phyloP scores from a whole-genome alignment of 78 protist genomes.

The Tieghemostelium lacteum region DNA sequence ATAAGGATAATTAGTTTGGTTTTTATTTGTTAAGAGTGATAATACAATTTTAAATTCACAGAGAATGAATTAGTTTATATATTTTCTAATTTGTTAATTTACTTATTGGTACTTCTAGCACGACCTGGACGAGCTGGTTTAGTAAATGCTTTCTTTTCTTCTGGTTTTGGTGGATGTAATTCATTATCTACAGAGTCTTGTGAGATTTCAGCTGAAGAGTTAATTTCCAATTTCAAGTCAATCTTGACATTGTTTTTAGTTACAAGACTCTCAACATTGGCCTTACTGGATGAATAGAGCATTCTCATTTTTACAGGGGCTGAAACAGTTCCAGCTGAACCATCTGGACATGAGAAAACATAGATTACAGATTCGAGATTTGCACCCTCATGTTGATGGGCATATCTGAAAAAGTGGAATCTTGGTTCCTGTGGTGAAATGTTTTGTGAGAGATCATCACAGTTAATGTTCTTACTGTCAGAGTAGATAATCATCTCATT shows the following conservation, averaged over 20 bases:
- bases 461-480: background rate
- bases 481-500: constrained; percentile 49
- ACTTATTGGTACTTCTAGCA: constrained; percentile 73
- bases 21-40: background rate
- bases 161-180: constrained; percentile 75
- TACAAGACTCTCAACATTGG: constrained; percentile 55
- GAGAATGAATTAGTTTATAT: background rate
- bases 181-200: constrained; percentile 16
- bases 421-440: constrained; percentile 57
- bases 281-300: constrained; percentile 80
- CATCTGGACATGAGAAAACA: constrained; percentile 86
- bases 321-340: constrained; percentile 72
- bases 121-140: constrained; percentile 82
- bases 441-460: constrained; percentile 9
- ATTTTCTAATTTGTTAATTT: constrained; percentile 28
- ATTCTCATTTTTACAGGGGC: constrained; percentile 81
- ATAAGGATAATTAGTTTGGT: background rate
- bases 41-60: too few relatives aligned
- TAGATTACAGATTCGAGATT: constrained; percentile 41
- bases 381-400: constrained; percentile 76
- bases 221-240: constrained; percentile 77
- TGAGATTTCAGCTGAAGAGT: constrained; percentile 41
- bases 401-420: constrained; percentile 83
- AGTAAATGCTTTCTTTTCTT: constrained; percentile 69
- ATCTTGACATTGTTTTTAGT: constrained; percentile 32